These are phyloP conservation scores for Fraxinus paxiana DNA, from an alignment of 305 asterid genomes.

Conservation along the genomic window DNA sequence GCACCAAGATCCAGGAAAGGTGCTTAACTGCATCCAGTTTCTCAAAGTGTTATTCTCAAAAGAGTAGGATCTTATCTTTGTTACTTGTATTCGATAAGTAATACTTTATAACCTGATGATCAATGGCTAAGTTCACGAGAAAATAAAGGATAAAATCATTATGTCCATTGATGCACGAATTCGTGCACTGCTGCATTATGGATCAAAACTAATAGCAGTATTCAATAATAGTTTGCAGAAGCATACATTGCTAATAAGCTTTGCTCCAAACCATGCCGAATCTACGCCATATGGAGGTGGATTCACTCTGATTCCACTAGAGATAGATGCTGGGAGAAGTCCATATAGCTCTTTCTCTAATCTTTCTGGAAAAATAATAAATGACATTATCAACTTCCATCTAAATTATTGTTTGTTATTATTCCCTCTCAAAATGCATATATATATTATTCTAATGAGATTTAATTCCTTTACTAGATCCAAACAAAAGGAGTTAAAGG, in stretches of 20 bases:
- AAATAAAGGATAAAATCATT: too few species aligned
- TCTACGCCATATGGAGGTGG: conserved; percentile 84
- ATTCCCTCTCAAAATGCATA: not conserved
- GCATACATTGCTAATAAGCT: conserved; percentile 84
- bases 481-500: conserved; percentile 5
- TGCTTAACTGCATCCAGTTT: conserved; percentile 57
- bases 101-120: not conserved
- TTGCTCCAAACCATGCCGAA: conserved; percentile 94
- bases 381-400: conserved; percentile 12
- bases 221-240: conserved; percentile 11
- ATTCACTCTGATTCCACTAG: conserved; percentile 61
- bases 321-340: conserved; percentile 43
- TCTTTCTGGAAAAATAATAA: conserved; percentile 56
- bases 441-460: not conserved
- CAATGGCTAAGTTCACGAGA: not conserved
- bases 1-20: conserved; percentile 62
- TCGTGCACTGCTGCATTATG: not conserved
- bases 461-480: not conserved
- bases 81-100: not conserved
- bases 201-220: not conserved
- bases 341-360: conserved; percentile 69
- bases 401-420: not conserved
- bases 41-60: not conserved
- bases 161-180: not conserved
- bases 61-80: not conserved